Evolutionary conservation across 345 rosid genomes (phyloP).

Genomic region (Heritiera littoralis): DNA sequence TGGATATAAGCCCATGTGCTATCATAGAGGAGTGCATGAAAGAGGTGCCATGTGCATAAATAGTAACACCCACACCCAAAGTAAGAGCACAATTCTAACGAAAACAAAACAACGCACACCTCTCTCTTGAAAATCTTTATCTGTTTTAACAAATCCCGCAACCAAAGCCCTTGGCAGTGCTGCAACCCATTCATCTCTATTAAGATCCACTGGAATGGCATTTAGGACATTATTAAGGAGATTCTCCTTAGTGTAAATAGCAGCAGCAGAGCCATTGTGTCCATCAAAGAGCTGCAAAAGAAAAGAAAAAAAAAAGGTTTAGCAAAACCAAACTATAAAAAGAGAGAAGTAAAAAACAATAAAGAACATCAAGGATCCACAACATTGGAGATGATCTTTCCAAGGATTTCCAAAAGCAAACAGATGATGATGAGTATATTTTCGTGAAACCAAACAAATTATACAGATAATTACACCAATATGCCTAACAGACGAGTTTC

Average conservation of each 20-base stretch:
- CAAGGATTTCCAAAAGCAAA: slow-evolving; percentile 6
- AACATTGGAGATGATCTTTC: neutral
- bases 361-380: neutral
- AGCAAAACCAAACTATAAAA: slow-evolving; percentile 14
- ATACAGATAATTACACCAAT: neutral
- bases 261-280: slow-evolving; percentile 96
- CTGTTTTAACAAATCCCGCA: slow-evolving; percentile 98
- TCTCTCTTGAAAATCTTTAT: slow-evolving; percentile 88
- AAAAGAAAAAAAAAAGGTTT: slow-evolving; percentile 19
- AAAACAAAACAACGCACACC: slow-evolving; percentile 40
- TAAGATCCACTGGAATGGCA: slow-evolving; percentile 86
- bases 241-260: slow-evolving; percentile 91
- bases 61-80: slow-evolving; percentile 5
- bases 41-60: neutral
- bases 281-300: slow-evolving; percentile 92
- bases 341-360: neutral
- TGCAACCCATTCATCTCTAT: slow-evolving; percentile 88
- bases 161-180: slow-evolving; percentile 97
- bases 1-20: neutral
- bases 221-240: slow-evolving; percentile 75
- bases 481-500: neutral
- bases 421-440: neutral
- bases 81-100: slow-evolving; percentile 3
- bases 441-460: neutral
- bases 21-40: neutral